Percentiles rank a stretch among this genome's conserved stretches.
Evolutionary conservation across 805 yeast genomes (phyloP).

Genomic region (Ogataea trehaloabstinens): DNA sequence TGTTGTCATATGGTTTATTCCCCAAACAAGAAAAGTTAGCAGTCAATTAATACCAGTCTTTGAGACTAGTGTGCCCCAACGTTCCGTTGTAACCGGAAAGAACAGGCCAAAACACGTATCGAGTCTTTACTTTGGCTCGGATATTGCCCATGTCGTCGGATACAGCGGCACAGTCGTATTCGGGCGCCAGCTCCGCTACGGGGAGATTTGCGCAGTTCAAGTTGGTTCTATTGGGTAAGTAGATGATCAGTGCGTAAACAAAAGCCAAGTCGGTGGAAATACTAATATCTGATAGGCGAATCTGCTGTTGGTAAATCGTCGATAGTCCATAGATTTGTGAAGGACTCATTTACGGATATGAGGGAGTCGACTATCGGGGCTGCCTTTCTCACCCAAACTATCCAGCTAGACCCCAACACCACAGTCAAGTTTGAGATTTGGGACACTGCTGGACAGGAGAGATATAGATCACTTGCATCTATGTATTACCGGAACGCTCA

Average conservation of each 20-base stretch:
- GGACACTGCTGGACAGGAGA: slow-evolving; percentile 87
- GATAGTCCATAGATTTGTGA: slow-evolving; percentile 66
- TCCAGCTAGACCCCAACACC: slow-evolving; percentile 50
- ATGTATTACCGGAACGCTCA: slow-evolving; percentile 83
- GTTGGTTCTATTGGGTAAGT: slow-evolving; percentile 48
- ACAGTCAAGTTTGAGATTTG: slow-evolving; percentile 75
- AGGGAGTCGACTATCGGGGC: slow-evolving; percentile 85
- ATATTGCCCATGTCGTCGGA: slow-evolving; percentile 6
- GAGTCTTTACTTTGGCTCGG: too few relatives aligned
- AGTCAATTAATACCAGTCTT: too few relatives aligned
- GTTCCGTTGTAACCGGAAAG: too few relatives aligned
- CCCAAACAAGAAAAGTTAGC: too few relatives aligned
- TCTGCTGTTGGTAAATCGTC: slow-evolving; percentile 71
- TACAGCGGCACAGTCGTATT: slow-evolving; percentile 17
- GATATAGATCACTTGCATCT: slow-evolving; percentile 75
- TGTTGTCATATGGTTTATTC: too few relatives aligned
- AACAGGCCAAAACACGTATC: too few relatives aligned
- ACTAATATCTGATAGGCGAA: slow-evolving; percentile 42
- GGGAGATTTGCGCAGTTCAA: slow-evolving; percentile 52
- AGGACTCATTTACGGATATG: slow-evolving; percentile 68
- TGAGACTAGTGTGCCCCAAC: too few relatives aligned
- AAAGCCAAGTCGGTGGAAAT: too few relatives aligned
- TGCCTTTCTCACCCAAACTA: slow-evolving; percentile 71
- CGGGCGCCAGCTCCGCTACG: slow-evolving; percentile 11
- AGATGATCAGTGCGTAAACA: too few relatives aligned